These are phyloP conservation scores for Cyberlindnera misumaiensis DNA, from an alignment of 805 yeast genomes.

Conservation along the genomic window DNA sequence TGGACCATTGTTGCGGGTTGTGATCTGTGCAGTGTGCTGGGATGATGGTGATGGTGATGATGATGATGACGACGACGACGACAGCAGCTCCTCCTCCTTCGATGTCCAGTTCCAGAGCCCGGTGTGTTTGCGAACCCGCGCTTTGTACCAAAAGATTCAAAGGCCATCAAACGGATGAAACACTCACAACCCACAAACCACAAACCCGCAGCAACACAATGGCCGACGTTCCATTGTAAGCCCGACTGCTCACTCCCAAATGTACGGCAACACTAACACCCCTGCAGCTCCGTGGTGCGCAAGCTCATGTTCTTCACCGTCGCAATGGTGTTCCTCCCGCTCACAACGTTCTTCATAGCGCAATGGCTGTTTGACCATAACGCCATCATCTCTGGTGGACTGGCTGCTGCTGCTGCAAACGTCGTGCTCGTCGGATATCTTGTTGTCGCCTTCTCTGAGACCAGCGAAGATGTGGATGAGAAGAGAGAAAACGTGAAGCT, in stretches of 20 bases:
- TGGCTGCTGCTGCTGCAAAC: constrained; percentile 75
- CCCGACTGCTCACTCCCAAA: no score
- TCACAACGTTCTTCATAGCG: constrained; percentile 51
- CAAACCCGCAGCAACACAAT: constrained; percentile 5
- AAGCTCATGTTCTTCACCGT: constrained; percentile 70
- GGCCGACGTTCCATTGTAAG: constrained; percentile 24
- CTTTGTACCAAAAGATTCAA: no score
- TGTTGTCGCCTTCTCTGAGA: constrained; percentile 68
- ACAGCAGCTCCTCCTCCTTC: no score
- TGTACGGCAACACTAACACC: constrained; percentile 1
- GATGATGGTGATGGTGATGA: no score
- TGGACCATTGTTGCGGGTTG: constrained; percentile 24
- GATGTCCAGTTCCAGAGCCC: no score
- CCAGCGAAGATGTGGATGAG: constrained; percentile 28
- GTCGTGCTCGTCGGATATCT: constrained; percentile 68
- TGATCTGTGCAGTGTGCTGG: no score
- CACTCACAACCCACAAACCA: not conserved
- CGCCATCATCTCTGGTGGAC: constrained; percentile 66
- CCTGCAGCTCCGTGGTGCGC: constrained; percentile 48
- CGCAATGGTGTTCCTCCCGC: constrained; percentile 67
- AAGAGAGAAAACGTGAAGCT: constrained; percentile 34
- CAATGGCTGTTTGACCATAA: constrained; percentile 36
- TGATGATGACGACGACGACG: no score
- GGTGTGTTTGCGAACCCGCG: no score
- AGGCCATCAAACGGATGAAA: no score